phyloP scores from a whole-genome alignment of 2,329 filamentous ascomycete genomes.

The Rachicladosporium sp. region DNA sequence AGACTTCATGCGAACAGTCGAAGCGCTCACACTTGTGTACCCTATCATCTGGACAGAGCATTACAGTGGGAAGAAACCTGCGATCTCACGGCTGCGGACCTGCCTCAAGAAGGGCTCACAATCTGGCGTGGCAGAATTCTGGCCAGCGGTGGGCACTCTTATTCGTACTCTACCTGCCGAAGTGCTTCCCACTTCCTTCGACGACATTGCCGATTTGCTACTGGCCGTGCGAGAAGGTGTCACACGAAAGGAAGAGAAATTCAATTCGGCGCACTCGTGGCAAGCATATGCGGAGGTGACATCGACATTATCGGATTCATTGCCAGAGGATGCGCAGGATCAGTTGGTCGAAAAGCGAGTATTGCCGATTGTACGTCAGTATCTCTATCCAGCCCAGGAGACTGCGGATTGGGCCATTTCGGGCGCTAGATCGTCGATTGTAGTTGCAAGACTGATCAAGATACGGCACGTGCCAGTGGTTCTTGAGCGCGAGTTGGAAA shows the following conservation, averaged over 20 bases:
- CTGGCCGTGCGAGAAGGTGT: slow-evolving; percentile 60
- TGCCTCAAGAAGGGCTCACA: slow-evolving; percentile 80
- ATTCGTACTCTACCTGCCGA: slow-evolving; percentile 44
- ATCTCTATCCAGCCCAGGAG: slow-evolving; percentile 36
- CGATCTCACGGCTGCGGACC: slow-evolving; percentile 47
- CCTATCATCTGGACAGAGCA: slow-evolving; percentile 63
- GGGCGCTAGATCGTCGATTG: slow-evolving; percentile 28
- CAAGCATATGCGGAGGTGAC: slow-evolving; percentile 57
- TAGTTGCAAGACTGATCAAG: slow-evolving; percentile 26
- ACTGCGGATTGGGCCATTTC: slow-evolving; percentile 40
- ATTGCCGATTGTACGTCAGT: slow-evolving; percentile 41
- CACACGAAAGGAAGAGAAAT: slow-evolving; percentile 58
- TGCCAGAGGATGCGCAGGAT: slow-evolving; percentile 33
- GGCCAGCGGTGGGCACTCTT: slow-evolving; percentile 55
- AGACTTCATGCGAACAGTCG: slow-evolving; percentile 56
- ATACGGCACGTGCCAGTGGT: slow-evolving; percentile 20
- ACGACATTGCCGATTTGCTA: slow-evolving; percentile 50
- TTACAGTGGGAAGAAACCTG: slow-evolving; percentile 46
- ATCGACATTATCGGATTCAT: slow-evolving; percentile 21
- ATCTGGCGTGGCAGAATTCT: slow-evolving; percentile 58
- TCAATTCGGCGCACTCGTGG: slow-evolving; percentile 60
- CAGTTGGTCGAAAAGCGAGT: slow-evolving; percentile 37
- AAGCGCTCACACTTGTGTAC: slow-evolving; percentile 49
- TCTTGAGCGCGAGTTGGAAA: slow-evolving; percentile 48
- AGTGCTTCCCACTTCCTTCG: slow-evolving; percentile 40